Evolutionary conservation across 495 filamentous ascomycete species (phyloP), one percentile per base, ranked within the genome.

Genomic region (Hamigera avellanea): DNA sequence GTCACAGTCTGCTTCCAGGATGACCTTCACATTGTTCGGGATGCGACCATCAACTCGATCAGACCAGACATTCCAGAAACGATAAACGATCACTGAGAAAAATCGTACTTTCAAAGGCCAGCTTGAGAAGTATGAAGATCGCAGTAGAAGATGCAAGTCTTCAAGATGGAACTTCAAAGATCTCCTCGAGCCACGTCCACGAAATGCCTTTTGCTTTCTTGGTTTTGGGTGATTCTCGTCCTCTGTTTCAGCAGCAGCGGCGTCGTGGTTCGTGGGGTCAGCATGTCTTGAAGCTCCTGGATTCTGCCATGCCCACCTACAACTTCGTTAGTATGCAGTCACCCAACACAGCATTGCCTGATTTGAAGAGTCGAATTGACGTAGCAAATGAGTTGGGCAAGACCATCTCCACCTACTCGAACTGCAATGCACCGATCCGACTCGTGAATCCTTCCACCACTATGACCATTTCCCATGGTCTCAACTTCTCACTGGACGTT

Each of bases 401-500:
- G n/a, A n/a, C n/a, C n/a, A n/a, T n/a, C n/a, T 23, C 9, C 21
- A 23, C 82, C 44, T 70, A 95, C 85, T 98, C 91, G 48, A 98
- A 98, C 50, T 96, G 91, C 41, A 98, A 58, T 2, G 93, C 91
- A 1, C 84, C 86, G 14, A 85, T 74, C 44, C 78, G 76, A 36
- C 80, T 86, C 10, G 83, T 84, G 45, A 98, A 98, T 0, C 93
- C 91, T 2, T 81, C 79, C 1, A 96, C 85, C 5, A 95, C 69
- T 19, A 76, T 76, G 1, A 78, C 68, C 86, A 98, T 95, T 51
- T 96, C 84, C 91, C 93, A 96, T 0, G 93, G 91, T 35, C 83
- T 69, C 31, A 82, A 55, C n/a, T 52, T 70, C 9, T 48, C 53
- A 13, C 69, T 65, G n/a, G 73, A 70, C 3, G 91, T 98, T 17